Conservation (phyloP, 2,329 filamentous ascomycete species). For the Cladosporium colombiae region DNA sequence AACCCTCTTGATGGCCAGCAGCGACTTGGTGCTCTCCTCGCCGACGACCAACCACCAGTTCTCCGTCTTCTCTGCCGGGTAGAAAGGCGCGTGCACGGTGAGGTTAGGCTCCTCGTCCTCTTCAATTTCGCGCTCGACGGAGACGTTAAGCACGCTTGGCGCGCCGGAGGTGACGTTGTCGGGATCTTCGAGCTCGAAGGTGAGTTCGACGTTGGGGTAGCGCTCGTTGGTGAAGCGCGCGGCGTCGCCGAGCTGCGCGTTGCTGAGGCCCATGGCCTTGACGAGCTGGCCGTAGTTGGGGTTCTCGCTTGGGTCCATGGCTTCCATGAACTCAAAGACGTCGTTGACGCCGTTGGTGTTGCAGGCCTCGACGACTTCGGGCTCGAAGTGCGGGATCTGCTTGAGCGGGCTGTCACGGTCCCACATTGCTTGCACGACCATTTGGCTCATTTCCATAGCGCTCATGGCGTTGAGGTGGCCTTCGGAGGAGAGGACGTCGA, state of each 20-base stretch:
- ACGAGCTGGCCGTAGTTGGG: constrained; percentile 75
- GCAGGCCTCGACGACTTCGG: constrained; percentile 78
- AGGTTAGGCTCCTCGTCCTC: constrained; percentile 74
- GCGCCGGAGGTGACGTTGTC: constrained; percentile 78
- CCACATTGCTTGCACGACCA: constrained; percentile 99
- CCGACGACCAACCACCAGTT: constrained; percentile 99
- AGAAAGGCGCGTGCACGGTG: constrained; percentile 92
- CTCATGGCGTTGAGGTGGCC: constrained; percentile 96
- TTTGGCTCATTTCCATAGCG: constrained; percentile 98
- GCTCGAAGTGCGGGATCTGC: constrained; percentile 93
- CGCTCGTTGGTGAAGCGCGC: constrained; percentile 94
- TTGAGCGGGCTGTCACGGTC: constrained; percentile 95
- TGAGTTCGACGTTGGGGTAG: constrained; percentile 91
- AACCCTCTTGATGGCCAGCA: constrained; percentile 92
- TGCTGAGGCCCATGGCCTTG: constrained; percentile 74
- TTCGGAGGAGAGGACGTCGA: constrained; percentile 93
- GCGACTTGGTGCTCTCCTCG: constrained; percentile 81
- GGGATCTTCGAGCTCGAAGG: constrained; percentile 80
- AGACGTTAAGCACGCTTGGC: constrained; percentile 79
- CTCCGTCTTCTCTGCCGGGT: constrained; percentile 87
- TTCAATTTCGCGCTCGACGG: constrained; percentile 77
- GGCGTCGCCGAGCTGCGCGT: constrained; percentile 82
- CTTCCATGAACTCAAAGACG: constrained; percentile 97
- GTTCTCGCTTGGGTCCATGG: constrained; percentile 96
- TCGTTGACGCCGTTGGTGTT: constrained; percentile 84